A percentile compares a stretch with the other conserved stretches of the same genome.
These are phyloP conservation scores for Alnus rubra DNA, from an alignment of 306 rosid genomes.

Conservation along the genomic window DNA sequence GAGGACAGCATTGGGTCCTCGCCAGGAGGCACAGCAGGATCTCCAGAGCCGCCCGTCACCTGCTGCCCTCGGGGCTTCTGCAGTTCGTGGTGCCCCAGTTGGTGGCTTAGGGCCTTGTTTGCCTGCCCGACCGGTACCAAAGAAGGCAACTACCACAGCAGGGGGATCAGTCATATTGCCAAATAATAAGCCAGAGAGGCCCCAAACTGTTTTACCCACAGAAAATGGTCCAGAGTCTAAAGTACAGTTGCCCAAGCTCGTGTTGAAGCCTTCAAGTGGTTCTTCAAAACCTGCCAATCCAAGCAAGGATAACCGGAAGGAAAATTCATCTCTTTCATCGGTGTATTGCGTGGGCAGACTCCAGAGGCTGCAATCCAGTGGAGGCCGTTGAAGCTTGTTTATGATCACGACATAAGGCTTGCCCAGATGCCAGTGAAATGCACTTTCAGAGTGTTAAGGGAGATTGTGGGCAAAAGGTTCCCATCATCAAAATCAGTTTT, in stretches of 20 bases:
- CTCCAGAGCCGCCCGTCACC: slow-evolving; percentile 99
- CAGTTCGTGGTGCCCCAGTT: slow-evolving; percentile 92
- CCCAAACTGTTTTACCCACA: slow-evolving; percentile 41
- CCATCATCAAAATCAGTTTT: slow-evolving; percentile 83
- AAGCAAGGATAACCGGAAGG: slow-evolving; percentile 49
- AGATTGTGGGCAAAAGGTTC: slow-evolving; percentile 73
- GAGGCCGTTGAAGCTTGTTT: slow-evolving; percentile 72
- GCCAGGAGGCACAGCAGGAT: slow-evolving; percentile 88
- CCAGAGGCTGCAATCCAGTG: slow-evolving; percentile 41
- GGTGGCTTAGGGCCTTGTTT: slow-evolving; percentile 85
- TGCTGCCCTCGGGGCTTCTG: slow-evolving; percentile 97
- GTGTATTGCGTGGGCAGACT: slow-evolving; percentile 28
- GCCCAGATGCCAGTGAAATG: slow-evolving; percentile 75
- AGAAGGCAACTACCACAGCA: slow-evolving; percentile 49
- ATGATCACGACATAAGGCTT: slow-evolving; percentile 94
- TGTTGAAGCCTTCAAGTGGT: slow-evolving; percentile 66
- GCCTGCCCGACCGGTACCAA: slow-evolving; percentile 64
- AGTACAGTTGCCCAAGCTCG: slow-evolving; percentile 58
- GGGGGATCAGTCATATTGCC: slow-evolving; percentile 39
- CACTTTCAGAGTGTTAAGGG: slow-evolving; percentile 60
- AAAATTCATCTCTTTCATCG: slow-evolving; percentile 35
- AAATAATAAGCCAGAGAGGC: slow-evolving; percentile 58
- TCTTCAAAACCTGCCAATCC: slow-evolving; percentile 37
- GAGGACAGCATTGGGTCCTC: slow-evolving; percentile 71
- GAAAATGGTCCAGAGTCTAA: slow-evolving; percentile 67